These are phyloP conservation scores for Magnaporthiopsis incrustans DNA, from an alignment of 2,329 filamentous ascomycete species.

Conservation along the genomic window DNA sequence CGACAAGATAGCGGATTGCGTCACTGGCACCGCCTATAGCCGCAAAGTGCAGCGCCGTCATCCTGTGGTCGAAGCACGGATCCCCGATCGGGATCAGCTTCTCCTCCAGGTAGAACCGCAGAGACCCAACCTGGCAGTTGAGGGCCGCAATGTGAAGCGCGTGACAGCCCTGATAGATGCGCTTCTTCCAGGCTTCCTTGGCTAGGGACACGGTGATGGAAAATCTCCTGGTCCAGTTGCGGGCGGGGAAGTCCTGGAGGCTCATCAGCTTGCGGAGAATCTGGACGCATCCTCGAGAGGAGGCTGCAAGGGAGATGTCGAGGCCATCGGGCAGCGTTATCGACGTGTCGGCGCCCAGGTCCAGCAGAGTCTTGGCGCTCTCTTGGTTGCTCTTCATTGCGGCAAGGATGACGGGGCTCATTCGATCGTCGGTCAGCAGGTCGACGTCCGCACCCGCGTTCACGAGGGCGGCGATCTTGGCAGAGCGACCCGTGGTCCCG, in stretches of 20 bases:
- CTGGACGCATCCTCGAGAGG: not conserved
- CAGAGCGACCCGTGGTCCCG: not conserved
- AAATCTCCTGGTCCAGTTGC: not conserved
- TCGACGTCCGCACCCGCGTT: not conserved
- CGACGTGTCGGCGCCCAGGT: not conserved
- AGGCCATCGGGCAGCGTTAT: not conserved
- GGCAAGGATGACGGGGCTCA: not conserved
- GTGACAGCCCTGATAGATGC: not conserved
- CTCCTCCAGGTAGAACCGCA: constrained; percentile 2
- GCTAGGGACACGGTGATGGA: not conserved
- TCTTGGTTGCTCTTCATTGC: not conserved
- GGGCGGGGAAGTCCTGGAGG: not conserved
- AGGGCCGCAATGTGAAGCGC: constrained; percentile 2
- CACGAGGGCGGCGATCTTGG: not conserved
- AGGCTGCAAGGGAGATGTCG: not conserved
- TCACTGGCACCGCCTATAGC: not conserved
- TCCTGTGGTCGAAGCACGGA: not conserved
- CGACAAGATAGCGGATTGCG: not conserved
- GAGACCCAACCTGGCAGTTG: not conserved
- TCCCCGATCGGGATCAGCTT: not conserved
- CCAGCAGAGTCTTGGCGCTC: not conserved
- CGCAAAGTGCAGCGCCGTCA: constrained; percentile 3
- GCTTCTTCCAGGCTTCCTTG: not conserved
- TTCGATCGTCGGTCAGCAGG: not conserved
- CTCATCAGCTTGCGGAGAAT: not conserved